Conservation (phyloP, 495 filamentous ascomycete species). For the Penicillium parvum region DNA sequence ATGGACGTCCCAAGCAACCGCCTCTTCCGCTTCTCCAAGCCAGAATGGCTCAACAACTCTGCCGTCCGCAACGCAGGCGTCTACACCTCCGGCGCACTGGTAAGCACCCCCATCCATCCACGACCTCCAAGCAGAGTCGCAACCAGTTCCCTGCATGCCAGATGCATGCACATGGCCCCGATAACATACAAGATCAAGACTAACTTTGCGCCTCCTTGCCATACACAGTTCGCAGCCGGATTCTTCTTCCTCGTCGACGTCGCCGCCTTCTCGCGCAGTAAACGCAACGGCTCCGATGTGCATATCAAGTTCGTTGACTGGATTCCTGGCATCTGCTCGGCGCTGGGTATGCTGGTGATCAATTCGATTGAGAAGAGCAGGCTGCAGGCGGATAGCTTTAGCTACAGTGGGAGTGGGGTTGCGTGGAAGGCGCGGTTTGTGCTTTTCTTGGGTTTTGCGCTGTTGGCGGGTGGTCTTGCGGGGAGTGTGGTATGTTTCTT, state of each 20-base stretch:
- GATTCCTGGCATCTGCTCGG: conserved; percentile 93
- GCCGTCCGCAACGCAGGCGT: conserved; percentile 79
- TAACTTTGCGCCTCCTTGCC: conserved; percentile 15
- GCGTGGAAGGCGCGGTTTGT: conserved; percentile 97
- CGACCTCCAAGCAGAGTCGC: conserved; percentile 1
- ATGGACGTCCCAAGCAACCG: conserved; percentile 55
- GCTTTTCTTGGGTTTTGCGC: conserved; percentile 91
- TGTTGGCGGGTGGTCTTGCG: conserved; percentile 90
- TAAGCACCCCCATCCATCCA: conserved; percentile 38
- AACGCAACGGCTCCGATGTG: conserved; percentile 70
- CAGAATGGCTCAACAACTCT: conserved; percentile 86
- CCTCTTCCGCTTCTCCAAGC: conserved; percentile 74
- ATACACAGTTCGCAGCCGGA: conserved; percentile 80
- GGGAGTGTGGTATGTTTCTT: conserved; percentile 62
- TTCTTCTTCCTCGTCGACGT: conserved; percentile 96
- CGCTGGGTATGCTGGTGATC: conserved; percentile 96
- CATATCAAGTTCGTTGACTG: conserved; percentile 98
- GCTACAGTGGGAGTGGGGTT: conserved; percentile 79
- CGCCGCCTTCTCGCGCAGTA: conserved; percentile 77
- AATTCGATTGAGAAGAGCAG: conserved; percentile 95
- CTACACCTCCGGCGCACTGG: conserved; percentile 80
- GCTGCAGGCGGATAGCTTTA: conserved; percentile 79
- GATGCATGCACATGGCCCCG: no score
- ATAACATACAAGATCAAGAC: no score
- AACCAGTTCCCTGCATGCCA: neutral